phyloP scores from a whole-genome alignment of 2,329 filamentous ascomycete species.

The Tolypocladium album region DNA sequence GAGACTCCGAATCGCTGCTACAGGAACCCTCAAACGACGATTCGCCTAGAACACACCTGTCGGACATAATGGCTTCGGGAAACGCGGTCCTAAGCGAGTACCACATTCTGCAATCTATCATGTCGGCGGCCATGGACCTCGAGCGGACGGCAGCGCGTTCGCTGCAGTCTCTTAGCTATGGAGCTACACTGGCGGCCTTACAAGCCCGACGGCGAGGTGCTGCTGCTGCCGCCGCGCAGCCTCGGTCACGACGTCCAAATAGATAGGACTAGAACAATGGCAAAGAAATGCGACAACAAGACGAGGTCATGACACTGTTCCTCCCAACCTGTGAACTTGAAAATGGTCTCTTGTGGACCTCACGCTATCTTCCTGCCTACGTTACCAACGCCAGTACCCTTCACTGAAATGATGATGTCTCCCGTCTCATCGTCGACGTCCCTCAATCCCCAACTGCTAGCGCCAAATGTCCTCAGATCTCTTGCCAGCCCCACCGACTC shows the following conservation, averaged over 20 bases:
- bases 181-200: slow-evolving; percentile 40
- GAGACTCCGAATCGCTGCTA: slow-evolving; percentile 15
- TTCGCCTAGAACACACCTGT: slow-evolving; percentile 25
- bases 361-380: slow-evolving; percentile 79
- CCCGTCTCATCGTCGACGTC: slow-evolving; percentile 57
- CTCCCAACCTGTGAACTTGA: neutral
- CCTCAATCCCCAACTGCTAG: slow-evolving; percentile 81
- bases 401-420: slow-evolving; percentile 81
- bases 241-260: slow-evolving; percentile 5
- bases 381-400: slow-evolving; percentile 88
- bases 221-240: slow-evolving; percentile 19
- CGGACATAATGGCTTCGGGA: slow-evolving; percentile 42
- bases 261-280: slow-evolving; percentile 5
- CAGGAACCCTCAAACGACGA: slow-evolving; percentile 15
- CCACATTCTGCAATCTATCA: slow-evolving; percentile 38
- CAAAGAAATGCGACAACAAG: neutral
- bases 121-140: slow-evolving; percentile 33
- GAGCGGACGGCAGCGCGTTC: slow-evolving; percentile 39
- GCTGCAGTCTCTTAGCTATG: slow-evolving; percentile 43
- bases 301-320: neutral
- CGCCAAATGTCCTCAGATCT: slow-evolving; percentile 81
- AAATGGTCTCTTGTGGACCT: slow-evolving; percentile 6
- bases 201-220: slow-evolving; percentile 31
- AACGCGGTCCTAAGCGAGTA: slow-evolving; percentile 44
- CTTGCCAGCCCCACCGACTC: slow-evolving; percentile 70